phyloP scores from a whole-genome alignment of 441 rosid genomes.

The Hypseocharis bilobata region DNA sequence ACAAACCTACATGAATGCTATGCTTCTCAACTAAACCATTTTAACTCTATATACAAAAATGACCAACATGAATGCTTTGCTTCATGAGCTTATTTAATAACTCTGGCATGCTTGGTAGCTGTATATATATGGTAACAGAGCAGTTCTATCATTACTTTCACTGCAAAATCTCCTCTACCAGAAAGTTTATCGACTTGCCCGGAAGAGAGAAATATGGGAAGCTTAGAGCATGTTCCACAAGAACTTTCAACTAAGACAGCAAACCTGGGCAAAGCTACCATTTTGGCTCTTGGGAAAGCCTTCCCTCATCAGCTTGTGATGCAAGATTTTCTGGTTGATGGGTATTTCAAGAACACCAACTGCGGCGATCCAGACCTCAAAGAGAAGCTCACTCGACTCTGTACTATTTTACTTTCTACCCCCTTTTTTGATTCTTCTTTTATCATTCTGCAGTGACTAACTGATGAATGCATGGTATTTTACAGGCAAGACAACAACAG shows the following conservation, averaged over 20 bases:
- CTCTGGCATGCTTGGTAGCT: no score
- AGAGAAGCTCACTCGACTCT: constrained; percentile 71
- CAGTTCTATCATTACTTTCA: no score
- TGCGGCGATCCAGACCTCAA: constrained; percentile 86
- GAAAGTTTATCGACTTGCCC: constrained; percentile 13
- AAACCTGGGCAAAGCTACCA: constrained; percentile 59
- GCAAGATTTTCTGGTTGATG: constrained; percentile 90
- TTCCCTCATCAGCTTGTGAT: constrained; percentile 94
- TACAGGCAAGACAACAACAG: constrained; percentile 87
- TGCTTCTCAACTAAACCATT: constrained; percentile 41
- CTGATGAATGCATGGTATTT: neutral
- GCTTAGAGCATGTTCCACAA: constrained; percentile 26
- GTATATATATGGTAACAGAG: no score
- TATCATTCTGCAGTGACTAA: neutral
- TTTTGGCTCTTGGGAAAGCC: constrained; percentile 81
- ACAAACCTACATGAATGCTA: constrained; percentile 26
- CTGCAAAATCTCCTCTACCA: neutral
- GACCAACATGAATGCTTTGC: no score
- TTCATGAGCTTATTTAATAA: constrained; percentile 1
- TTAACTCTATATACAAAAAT: constrained; percentile 1
- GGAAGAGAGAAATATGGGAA: constrained; percentile 35
- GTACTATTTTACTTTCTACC: constrained; percentile 23
- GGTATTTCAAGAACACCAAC: constrained; percentile 78
- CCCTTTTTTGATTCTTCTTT: neutral
- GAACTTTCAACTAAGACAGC: constrained; percentile 32